Evolutionary conservation across 2,329 filamentous ascomycete species (phyloP), one percentile per base, ranked within the genome.

Genomic region (Didymella pomorum): DNA sequence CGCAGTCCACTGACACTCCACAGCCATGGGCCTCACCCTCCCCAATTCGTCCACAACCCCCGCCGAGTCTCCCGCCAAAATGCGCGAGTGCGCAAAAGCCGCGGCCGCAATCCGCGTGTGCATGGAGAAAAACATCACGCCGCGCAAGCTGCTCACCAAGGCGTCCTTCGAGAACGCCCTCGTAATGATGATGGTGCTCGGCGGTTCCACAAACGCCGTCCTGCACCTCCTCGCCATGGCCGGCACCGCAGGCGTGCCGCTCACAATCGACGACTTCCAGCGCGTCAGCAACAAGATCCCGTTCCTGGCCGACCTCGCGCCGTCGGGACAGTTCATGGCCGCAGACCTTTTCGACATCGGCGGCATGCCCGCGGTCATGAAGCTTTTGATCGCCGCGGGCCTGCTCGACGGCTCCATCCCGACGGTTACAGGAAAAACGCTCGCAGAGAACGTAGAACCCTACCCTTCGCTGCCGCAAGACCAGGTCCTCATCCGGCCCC

Each of bases 161-260:
- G 84, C 84, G 1, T 87, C 91, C 0, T 94, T 97, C 61, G 91
- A 96, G 75, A 97, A 97, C 72, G 93, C 93, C 0, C 83, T 97
- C 20, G 90, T 94, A 1, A 87, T 96, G 76, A 95, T 92, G 75
- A 96, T 96, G 91, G 89, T 91, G 2, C 83, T 97, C n/a, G 93
- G 93, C 52, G 93, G 93, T 52, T 92, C 88, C 49, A 97, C 93
- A 54, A 97, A 97, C 75, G 91, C 90, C 31, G 91, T 96, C 3
- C 83, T 97, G 53, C 93, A 97, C 76, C 89, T 96, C 72, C 86
- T 97, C 46, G 93, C 93, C 67, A 96, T 97, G 89, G 93, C 93
- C 39, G 89, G 90, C 71, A 91, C 91, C 0, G 93, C 92, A 33
- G 90, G 88, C 62, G 89, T 96, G 1, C 81, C 86, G 6, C 82